Evolutionary conservation across 1,284 basidiomycete species (phyloP), one percentile per base, ranked within the genome.

Genomic region (Megacollybia platyphylla): DNA sequence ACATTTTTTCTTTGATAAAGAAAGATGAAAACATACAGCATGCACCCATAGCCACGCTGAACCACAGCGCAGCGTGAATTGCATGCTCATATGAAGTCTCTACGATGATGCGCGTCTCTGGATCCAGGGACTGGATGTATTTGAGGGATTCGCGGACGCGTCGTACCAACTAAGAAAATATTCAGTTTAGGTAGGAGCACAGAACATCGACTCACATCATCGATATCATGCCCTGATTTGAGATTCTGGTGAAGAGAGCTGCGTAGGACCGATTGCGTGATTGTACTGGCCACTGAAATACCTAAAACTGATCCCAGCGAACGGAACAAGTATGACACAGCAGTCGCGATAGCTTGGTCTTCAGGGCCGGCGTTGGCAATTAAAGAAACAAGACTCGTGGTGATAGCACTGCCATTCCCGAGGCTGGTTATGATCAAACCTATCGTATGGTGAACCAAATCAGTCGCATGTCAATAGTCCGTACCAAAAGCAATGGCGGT

Each of bases 281-380:
- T 11, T 3, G 15, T 34, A 15, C 31, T 34, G 10, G 11, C 31
- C 7, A 34, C 31, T 3, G 31, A 34, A 15, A 34, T 34, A 7
- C 31, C 31, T 24, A 77, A 57, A 5, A 79, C 74, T 2, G 65
- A 67, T 5, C 76, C 76, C n/a, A 78, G 52, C 3, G 76, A 76
- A 32, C 76, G 71, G 62, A 78, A 79, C 27, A 80, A 70, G 51
- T 79, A 79, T 0, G 75, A 76, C 1, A 73, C 76, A 76, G 76
- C 76, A 3, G 75, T 80, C 1, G 76, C 75, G 30, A 79, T 71
- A 4, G 76, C 76, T 51, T 79, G 76, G 51, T 80, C 73, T 32
- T 58, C 64, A 20, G 67, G 62, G 0, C 76, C 73, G 1, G 75
- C 75, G 53, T 79, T 78, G 1, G 76, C 73, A 36, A 79, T 76